Evolutionary conservation across 139 green algal species (phyloP), one percentile per base, ranked within the genome.

Genomic region (Chlorella sorokiniana): DNA sequence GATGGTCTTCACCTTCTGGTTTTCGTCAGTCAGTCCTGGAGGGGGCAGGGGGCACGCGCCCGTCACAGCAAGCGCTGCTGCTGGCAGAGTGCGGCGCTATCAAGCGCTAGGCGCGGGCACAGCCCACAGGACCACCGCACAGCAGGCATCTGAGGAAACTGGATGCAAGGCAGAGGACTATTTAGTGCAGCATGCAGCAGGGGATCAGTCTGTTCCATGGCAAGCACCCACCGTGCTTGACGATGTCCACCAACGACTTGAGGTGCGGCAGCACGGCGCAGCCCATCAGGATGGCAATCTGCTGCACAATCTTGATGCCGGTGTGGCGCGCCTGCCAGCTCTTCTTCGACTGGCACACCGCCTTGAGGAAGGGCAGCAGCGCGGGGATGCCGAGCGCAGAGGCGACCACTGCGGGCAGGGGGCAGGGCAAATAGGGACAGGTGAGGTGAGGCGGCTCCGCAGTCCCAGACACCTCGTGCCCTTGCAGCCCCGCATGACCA

Each of bases 261-360:
- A 99, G 90, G 89, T 99, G 97, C 9, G 97, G 97, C 82, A 99
- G 91, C 68, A 99, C 95, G 0, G 96, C 97, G 85, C 95, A 98
- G 71, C 97, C 95, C 89, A 98, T 94, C 45, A 99, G 90, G 81
- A 99, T 99, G 76, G 96, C 92, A 70, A 99, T 98, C 89, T 99
- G 95, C 91, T 99, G 97, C 76, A 98, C 92, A 81, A 99, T 98
- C 90, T 99, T 99, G 93, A 99, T 97, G 71, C 97, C 97, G 31
- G 96, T 99, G 86, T 99, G 96, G 33, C 96, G 88, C 68, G 96
- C 96, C 84, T 98, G 95, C 95, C 96, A 98, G 35, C 83, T 93
- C 91, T 99, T 99, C 87, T 99, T 98, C 70, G 85, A 94, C 87
- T 96, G 87, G 85, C 97, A 99, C 75, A 99, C 97, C 41, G 97